Conservation (phyloP, 306 rosid species). For the Trifolium pratense region DNA sequence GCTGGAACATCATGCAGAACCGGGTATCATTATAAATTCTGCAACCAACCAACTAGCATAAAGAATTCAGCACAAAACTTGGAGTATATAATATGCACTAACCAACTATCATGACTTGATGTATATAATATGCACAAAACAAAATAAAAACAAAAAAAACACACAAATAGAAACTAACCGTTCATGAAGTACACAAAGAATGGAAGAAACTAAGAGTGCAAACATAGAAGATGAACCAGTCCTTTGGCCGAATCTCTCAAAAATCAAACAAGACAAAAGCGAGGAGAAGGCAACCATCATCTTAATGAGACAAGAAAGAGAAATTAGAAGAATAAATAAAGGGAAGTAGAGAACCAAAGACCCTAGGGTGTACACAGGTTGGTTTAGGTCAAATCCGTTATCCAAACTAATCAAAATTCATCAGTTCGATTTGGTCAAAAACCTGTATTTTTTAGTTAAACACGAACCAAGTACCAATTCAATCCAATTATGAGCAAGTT, state of each 20-base stretch:
- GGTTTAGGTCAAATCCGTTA: neutral
- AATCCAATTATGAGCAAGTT: neutral
- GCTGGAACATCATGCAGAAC: constrained; percentile 65
- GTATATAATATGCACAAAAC: neutral
- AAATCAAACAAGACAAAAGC: constrained; percentile 60
- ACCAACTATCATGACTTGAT: neutral
- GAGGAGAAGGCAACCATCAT: constrained; percentile 67
- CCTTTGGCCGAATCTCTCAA: constrained; percentile 60
- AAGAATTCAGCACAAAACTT: constrained; percentile 46
- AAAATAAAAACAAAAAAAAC: neutral
- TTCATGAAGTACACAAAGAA: constrained; percentile 52
- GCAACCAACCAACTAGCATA: constrained; percentile 60
- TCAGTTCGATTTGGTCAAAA: neutral
- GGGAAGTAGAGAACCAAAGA: neutral
- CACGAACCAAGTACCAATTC: neutral
- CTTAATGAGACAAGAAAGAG: constrained; percentile 26
- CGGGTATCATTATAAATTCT: constrained; percentile 59
- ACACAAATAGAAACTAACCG: constrained; percentile 45
- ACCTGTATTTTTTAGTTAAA: neutral
- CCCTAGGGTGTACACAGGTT: neutral
- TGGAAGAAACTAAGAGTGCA: constrained; percentile 54
- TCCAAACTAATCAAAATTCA: neutral
- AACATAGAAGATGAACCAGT: constrained; percentile 53
- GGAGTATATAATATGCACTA: neutral
- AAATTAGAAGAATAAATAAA: neutral